Base-by-base conservation (phyloP, 331 rosid species). In the Malus hybrid region DNA sequence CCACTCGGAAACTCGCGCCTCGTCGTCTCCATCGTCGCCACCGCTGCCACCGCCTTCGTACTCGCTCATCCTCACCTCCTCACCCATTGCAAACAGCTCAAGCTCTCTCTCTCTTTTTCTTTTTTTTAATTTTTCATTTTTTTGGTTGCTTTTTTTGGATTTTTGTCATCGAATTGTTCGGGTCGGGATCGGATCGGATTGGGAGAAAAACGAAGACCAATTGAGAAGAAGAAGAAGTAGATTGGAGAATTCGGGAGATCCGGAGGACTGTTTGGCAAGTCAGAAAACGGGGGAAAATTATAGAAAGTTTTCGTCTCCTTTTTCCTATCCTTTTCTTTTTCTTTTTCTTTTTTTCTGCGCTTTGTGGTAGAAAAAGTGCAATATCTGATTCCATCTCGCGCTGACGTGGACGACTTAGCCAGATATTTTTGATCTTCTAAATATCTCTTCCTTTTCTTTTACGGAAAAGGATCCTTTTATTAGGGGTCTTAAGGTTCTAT, bases 51-150 rank as follows among this genome's bases (percentile, higher is more conserved):
- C 81, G 22, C 71, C 82, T 13, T 69, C 86, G 73, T 78, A 85
- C 44, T 80, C 93, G 48, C 79, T 76, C 79, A 85, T 88, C 87
- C 76, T 83, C 81, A 84, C 91, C 86, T 85, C 98, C 85, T 91
- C 96, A 2, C 96, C 98, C 98, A 91, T 91, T 34, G 57, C 82
- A 18, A n/a, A 15, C 31, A 22, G 24, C 32, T 39, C 29, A 54
- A 67, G 4, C 19, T 12, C 52, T 22, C 19, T 6, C 19, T 29
- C 73, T 50, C 22, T 9, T 7, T 33, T 20, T 44, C 15, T 28
- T 13, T 1, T 22, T 32, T 29, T 48, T n/a, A 5, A 1, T 20
- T 39, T 20, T 71, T 20, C 13, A 5, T 18, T 3, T 29, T 12
- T 6, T 24, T 24, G 29, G 16, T 34, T 32, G 7, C 42, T 61